phyloP scores from a whole-genome alignment of 2,329 filamentous ascomycete genomes.

The Claviceps purpurea region DNA sequence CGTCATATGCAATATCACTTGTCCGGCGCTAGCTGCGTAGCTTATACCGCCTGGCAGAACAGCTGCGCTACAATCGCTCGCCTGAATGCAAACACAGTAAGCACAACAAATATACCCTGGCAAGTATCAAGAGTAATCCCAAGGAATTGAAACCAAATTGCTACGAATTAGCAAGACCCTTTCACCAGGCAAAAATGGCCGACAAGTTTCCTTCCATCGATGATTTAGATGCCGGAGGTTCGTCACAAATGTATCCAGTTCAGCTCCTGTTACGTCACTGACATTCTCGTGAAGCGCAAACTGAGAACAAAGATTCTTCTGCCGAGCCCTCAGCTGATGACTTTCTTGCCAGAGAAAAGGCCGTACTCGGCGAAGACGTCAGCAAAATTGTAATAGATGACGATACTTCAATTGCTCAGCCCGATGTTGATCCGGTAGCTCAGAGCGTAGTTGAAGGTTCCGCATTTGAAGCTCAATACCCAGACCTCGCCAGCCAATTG shows the following conservation, averaged over 20 bases:
- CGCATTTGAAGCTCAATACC: conserved; percentile 79
- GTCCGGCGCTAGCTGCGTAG: not conserved
- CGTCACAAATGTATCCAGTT: conserved; percentile 14
- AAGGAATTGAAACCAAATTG: not conserved
- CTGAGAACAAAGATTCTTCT: conserved; percentile 45
- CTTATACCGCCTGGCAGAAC: conserved; percentile 25
- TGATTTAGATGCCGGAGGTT: conserved; percentile 58
- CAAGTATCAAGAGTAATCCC: not conserved
- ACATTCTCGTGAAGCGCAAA: conserved; percentile 43
- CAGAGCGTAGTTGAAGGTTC: conserved; percentile 41
- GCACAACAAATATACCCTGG: not conserved
- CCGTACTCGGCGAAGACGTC: conserved; percentile 81
- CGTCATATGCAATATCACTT: conserved; percentile 5
- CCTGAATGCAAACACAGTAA: not conserved
- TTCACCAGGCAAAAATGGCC: conserved; percentile 42
- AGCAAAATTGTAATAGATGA: conserved; percentile 72
- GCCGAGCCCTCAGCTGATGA: conserved; percentile 55
- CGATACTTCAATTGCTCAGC: conserved; percentile 53
- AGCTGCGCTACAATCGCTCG: conserved; percentile 5
- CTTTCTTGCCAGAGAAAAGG: conserved; percentile 86
- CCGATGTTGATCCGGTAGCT: conserved; percentile 59
- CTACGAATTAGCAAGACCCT: not conserved
- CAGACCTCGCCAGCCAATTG: conserved; percentile 47
- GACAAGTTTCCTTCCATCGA: conserved; percentile 69
- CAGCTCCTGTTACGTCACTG: conserved; percentile 6